Percentiles rank a stretch among this genome's conserved stretches.
Evolutionary conservation across 2,329 filamentous ascomycete genomes (phyloP).

Genomic region (Pseudogymnoascus sp.): DNA sequence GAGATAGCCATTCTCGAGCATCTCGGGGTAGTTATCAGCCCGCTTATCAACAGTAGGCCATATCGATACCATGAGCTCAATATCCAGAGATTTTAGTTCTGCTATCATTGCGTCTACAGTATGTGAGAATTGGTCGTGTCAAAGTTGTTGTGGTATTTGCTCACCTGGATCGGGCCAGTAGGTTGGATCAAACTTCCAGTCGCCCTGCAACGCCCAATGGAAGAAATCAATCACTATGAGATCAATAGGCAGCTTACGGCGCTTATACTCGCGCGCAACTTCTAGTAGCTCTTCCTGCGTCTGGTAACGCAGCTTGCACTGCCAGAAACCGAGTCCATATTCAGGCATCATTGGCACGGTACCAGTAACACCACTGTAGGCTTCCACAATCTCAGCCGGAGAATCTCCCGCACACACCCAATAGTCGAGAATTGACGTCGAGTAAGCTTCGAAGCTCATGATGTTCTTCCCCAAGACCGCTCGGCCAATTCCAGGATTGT

Average conservation of each 20-base stretch:
- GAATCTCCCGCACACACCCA: constrained; percentile 55
- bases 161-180: constrained; percentile 58
- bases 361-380: constrained; percentile 51
- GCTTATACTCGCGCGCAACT: constrained; percentile 53
- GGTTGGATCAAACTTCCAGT: constrained; percentile 58
- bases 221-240: constrained; percentile 64
- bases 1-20: constrained; percentile 53
- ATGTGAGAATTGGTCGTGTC: constrained; percentile 4
- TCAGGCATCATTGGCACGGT: constrained; percentile 61
- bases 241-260: constrained; percentile 50
- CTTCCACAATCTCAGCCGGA: constrained; percentile 48
- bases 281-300: constrained; percentile 56
- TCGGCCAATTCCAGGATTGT: constrained; percentile 55
- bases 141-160: constrained; percentile 14
- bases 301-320: constrained; percentile 59
- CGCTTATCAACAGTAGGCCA: constrained; percentile 59
- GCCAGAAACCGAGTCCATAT: constrained; percentile 62
- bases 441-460: constrained; percentile 54
- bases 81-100: constrained; percentile 49
- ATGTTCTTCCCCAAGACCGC: constrained; percentile 54
- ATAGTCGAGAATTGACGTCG: constrained; percentile 53
- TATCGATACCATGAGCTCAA: constrained; percentile 63
- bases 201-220: constrained; percentile 60
- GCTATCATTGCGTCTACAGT: constrained; percentile 50
- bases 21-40: constrained; percentile 54